A percentile compares a stretch with the other conserved stretches of the same genome.
Evolutionary conservation across 1,139 yeast species (phyloP).

Genomic region (Petasospora fabianii): DNA sequence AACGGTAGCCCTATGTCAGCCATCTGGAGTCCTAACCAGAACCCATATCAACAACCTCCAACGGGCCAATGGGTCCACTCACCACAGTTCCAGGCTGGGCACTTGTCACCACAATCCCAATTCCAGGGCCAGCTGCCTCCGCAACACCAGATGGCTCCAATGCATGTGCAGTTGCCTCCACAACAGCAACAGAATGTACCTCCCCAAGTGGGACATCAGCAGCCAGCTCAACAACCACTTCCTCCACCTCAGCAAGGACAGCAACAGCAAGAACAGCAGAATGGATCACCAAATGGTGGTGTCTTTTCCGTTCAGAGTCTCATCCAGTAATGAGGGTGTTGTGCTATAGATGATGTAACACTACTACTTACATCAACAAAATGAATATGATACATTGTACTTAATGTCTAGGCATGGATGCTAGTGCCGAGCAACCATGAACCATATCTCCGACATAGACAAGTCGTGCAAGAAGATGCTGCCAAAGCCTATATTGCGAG

Average conservation of each 20-base stretch:
- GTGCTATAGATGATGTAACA: neutral
- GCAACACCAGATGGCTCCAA: neutral
- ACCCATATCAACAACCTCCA: neutral
- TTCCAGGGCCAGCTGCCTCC: slow-evolving; percentile 3
- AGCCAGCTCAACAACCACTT: slow-evolving; percentile 1
- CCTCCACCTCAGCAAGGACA: neutral
- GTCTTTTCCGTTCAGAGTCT: slow-evolving; percentile 7
- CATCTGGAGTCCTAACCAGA: no score
- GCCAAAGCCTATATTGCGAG: no score
- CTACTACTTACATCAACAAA: no score
- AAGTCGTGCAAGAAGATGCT: no score
- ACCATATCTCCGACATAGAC: no score
- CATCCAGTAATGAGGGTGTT: slow-evolving; percentile 2
- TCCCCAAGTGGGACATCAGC: no score
- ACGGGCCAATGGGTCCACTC: slow-evolving; percentile 1
- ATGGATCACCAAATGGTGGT: slow-evolving; percentile 1
- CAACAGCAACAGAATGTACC: slow-evolving; percentile 4
- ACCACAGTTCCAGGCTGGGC: slow-evolving; percentile 1
- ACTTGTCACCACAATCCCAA: neutral
- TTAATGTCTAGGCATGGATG: no score
- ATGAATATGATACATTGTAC: no score
- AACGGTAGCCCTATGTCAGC: no score
- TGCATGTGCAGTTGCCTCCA: slow-evolving; percentile 1
- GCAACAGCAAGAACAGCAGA: slow-evolving; percentile 2
- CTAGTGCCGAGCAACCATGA: no score